Base-by-base conservation (phyloP, 371 early-diverging fungal genomes). In the Coemansia sp. region DNA sequence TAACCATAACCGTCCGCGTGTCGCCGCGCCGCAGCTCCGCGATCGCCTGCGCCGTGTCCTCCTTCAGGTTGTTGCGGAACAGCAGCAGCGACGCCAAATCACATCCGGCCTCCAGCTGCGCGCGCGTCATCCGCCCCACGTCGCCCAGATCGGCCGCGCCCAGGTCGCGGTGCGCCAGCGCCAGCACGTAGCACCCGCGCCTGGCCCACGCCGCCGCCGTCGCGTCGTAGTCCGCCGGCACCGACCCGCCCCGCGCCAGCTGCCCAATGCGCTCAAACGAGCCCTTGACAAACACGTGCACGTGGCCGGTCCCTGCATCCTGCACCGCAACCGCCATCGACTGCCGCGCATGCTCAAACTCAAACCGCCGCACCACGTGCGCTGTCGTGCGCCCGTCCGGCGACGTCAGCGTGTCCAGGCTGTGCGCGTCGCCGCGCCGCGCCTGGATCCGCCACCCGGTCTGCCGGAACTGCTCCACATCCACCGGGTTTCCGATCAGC, bases 401-500 rank as follows among this genome's bases (percentile, higher is more conserved):
- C 71, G 60, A 81, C 57, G 41, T 57, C 43, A 85, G 66, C 5
- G 84, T 79, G 63, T 85, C 87, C 11, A 82, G 76, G 57, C 80
- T 20, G 12, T 41, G 48, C 4, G 48, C 30, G 11, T 8, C 9
- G 8, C 30, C 9, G 1, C 68, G 55, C 48, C 55, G 40, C 31
- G 43, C 57, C 55, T 58, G 35, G 60, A 72, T 30, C 53, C 63
- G 53, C 48, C 80, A 80, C 10, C 76, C 77, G 1, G 91, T 88
- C 36, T 83, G 82, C 9, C 81, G 74, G 78, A 93, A 90, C 87
- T 92, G 86, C 72, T 90, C 92, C 26, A 93, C 78, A 67, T 95
- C 96, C 38, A 95, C 86, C 12, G 90, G 90, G 77, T 95, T 93
- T 5, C 96, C 96, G 39, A 93, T 83, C 12, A 79, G 77, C 48